Percentiles rank a stretch among this genome's conserved stretches.
Conservation (phyloP, 78 protist species). For the Dictyostelium purpureum region DNA sequence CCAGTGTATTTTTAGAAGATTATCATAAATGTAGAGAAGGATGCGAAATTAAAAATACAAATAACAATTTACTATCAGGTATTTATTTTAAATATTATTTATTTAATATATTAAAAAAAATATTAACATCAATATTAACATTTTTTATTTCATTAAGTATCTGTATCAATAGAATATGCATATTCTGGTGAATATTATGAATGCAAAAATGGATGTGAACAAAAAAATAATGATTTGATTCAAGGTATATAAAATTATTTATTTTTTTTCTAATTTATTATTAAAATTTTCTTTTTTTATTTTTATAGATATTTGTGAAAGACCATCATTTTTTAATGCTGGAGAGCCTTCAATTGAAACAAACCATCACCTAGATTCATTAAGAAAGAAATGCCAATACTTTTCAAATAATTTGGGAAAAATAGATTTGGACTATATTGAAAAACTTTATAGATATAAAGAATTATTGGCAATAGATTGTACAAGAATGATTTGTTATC, state of each 20-base stretch:
- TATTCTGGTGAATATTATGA: background rate
- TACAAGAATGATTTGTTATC: background rate
- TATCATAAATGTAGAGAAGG: background rate
- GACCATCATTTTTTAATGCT: background rate
- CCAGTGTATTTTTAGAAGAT: background rate
- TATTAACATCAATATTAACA: no score
- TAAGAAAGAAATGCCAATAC: background rate
- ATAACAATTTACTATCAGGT: background rate
- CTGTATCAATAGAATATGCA: background rate
- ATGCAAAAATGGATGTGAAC: background rate
- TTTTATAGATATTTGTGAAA: background rate
- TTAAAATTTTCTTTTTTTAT: no score
- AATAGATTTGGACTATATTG: background rate
- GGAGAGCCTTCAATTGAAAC: background rate
- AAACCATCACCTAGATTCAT: background rate
- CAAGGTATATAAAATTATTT: background rate
- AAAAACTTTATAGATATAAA: background rate
- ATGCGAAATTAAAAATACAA: background rate
- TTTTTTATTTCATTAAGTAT: no score
- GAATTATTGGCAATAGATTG: background rate
- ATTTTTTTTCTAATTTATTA: no score
- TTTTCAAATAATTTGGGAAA: background rate
- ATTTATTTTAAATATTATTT: background rate
- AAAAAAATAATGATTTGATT: background rate
- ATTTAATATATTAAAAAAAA: background rate